Conservation (phyloP, 2,329 filamentous ascomycete species). For the Chalaropsis thielavioides region DNA sequence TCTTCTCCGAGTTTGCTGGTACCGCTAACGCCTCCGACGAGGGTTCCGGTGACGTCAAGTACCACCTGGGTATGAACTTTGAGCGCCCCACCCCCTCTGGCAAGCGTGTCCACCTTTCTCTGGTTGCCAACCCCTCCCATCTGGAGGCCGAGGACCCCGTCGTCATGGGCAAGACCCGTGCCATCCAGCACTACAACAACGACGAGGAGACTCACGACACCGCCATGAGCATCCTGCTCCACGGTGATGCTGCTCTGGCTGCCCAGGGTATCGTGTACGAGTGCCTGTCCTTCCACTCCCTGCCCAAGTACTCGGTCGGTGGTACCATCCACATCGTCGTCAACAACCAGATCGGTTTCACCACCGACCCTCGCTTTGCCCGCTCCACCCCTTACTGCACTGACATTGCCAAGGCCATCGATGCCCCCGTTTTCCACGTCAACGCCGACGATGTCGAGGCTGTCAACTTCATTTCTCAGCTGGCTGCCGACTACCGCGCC, state of each 20-base stretch:
- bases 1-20: slow-evolving; percentile 96
- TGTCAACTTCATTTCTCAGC: slow-evolving; percentile 93
- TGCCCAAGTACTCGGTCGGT: slow-evolving; percentile 91
- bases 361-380: slow-evolving; percentile 91
- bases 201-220: slow-evolving; percentile 79
- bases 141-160: slow-evolving; percentile 96
- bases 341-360: slow-evolving; percentile 99
- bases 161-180: slow-evolving; percentile 90
- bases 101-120: slow-evolving; percentile 96
- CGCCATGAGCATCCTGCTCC: slow-evolving; percentile 89
- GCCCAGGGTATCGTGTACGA: slow-evolving; percentile 97
- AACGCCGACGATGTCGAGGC: slow-evolving; percentile 98
- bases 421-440: slow-evolving; percentile 97
- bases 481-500: slow-evolving; percentile 94
- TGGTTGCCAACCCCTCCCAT: slow-evolving; percentile 97
- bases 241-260: slow-evolving; percentile 94
- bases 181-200: slow-evolving; percentile 97
- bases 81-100: slow-evolving; percentile 95
- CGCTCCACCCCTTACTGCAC: slow-evolving; percentile 98
- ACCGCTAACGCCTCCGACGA: slow-evolving; percentile 78
- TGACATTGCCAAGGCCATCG: slow-evolving; percentile 96
- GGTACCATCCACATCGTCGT: slow-evolving; percentile 94
- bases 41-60: slow-evolving; percentile 97
- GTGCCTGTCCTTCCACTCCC: slow-evolving; percentile 90
- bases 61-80: slow-evolving; percentile 99